Conservation (phyloP, 768 basidiomycete species). For the Wakefieldia striispora region DNA sequence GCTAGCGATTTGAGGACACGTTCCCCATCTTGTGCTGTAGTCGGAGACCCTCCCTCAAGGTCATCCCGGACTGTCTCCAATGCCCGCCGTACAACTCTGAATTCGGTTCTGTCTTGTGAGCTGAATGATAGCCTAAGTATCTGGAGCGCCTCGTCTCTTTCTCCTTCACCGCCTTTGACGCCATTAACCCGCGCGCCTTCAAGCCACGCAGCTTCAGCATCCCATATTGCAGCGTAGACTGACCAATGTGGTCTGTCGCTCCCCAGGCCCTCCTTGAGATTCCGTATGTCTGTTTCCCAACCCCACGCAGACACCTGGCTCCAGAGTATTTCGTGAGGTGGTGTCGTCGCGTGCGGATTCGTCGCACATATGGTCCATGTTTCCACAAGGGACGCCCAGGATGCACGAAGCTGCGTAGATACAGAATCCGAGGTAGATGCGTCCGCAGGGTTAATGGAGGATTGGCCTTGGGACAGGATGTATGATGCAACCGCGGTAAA, state of each 20-base stretch:
- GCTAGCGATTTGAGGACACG: slow-evolving; percentile 31
- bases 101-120: slow-evolving; percentile 31
- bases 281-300: slow-evolving; percentile 63
- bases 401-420: slow-evolving; percentile 33
- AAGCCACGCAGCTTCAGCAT: slow-evolving; percentile 58
- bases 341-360: slow-evolving; percentile 89
- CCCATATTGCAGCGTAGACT: slow-evolving; percentile 39
- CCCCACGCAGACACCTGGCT: slow-evolving; percentile 78
- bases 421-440: not conserved
- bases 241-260: slow-evolving; percentile 23
- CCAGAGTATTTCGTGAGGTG: slow-evolving; percentile 87
- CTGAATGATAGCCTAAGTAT: slow-evolving; percentile 40
- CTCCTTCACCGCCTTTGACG: slow-evolving; percentile 60
- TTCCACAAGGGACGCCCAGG: slow-evolving; percentile 61
- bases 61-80: slow-evolving; percentile 34
- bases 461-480: slow-evolving; percentile 33
- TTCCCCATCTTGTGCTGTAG: slow-evolving; percentile 2
- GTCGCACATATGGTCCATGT: slow-evolving; percentile 80
- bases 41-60: slow-evolving; percentile 12
- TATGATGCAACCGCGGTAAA: slow-evolving; percentile 51
- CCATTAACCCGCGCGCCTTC: slow-evolving; percentile 77
- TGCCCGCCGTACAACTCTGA: slow-evolving; percentile 35
- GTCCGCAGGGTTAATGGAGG: slow-evolving; percentile 17
- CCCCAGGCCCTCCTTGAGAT: slow-evolving; percentile 36
- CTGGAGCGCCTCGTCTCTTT: slow-evolving; percentile 44